Evolutionary conservation across 148 eudicot species (phyloP).

Genomic region (Nepenthes mirabilis): DNA sequence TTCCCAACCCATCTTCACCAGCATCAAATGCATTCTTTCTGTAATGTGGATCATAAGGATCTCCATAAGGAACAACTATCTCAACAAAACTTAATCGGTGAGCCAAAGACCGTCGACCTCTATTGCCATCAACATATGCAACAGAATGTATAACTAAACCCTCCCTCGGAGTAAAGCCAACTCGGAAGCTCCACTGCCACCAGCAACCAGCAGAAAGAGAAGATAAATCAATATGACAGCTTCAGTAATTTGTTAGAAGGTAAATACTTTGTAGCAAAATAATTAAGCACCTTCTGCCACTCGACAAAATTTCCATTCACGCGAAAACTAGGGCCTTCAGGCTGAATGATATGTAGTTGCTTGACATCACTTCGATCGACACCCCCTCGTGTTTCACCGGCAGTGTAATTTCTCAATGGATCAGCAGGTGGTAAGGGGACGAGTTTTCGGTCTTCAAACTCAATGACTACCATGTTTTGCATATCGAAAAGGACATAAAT

Average conservation of each 20-base stretch:
- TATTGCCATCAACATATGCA: constrained; percentile 94
- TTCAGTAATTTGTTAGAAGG: not conserved
- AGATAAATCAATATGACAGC: not conserved
- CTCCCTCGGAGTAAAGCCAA: constrained; percentile 96
- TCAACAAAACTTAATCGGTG: constrained; percentile 97
- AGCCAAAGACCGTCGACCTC: constrained; percentile 92
- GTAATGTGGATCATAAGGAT: constrained; percentile 98
- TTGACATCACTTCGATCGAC: constrained; percentile 96
- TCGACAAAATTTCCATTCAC: constrained; percentile 85
- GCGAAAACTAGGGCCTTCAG: constrained; percentile 98
- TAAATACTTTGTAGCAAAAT: not conserved
- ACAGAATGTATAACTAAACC: constrained; percentile 90
- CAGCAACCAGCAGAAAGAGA: constrained; percentile 1
- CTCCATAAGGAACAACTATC: constrained; percentile 99
- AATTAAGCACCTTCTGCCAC: constrained; percentile 76
- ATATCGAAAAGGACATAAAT: constrained; percentile 87
- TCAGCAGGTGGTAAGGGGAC: constrained; percentile 97
- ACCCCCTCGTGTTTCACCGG: constrained; percentile 94
- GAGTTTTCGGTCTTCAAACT: constrained; percentile 91
- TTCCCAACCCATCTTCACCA: constrained; percentile 97
- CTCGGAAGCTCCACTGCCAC: constrained; percentile 87
- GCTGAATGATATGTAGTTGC: constrained; percentile 71
- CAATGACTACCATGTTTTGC: constrained; percentile 91
- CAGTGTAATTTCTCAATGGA: constrained; percentile 90
- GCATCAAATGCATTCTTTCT: constrained; percentile 99